Conservation (phyloP, 805 yeast species). For the Saccharomycopsis amapae region DNA sequence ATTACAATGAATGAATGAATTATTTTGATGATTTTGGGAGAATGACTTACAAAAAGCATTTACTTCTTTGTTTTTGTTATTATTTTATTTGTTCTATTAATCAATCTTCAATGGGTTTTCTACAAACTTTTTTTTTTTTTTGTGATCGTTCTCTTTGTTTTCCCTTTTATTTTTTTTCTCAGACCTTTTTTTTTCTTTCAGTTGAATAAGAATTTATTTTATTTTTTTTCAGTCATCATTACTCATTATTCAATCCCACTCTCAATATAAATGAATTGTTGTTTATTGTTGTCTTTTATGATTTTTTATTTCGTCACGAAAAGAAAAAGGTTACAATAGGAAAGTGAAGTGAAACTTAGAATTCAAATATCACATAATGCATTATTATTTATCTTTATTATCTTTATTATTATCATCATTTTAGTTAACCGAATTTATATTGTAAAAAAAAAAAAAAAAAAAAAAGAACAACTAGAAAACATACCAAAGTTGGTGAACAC, state of each 20-base stretch:
- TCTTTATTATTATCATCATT: no score
- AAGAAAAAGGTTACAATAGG: no score
- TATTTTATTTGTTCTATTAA: background rate
- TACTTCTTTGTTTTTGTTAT: background rate
- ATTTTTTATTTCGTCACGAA: background rate
- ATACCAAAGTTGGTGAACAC: no score
- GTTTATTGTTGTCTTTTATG: no score
- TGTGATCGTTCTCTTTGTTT: background rate
- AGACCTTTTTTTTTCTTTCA: background rate
- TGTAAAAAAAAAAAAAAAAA: background rate
- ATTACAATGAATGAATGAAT: slow-evolving; percentile 61
- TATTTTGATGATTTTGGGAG: background rate
- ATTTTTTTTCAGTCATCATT: no score
- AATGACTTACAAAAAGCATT: background rate
- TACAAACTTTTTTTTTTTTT: slow-evolving; percentile 1
- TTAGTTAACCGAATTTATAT: background rate
- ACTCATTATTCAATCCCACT: no score
- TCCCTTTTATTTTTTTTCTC: background rate
- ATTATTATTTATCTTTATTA: no score
- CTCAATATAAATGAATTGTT: no score
- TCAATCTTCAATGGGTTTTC: background rate
- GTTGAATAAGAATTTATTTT: no score
- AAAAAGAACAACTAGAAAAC: background rate
- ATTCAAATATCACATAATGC: no score
- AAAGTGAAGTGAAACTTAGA: no score